Base-by-base conservation (phyloP, 441 rosid species). In the Manihot esculenta region DNA sequence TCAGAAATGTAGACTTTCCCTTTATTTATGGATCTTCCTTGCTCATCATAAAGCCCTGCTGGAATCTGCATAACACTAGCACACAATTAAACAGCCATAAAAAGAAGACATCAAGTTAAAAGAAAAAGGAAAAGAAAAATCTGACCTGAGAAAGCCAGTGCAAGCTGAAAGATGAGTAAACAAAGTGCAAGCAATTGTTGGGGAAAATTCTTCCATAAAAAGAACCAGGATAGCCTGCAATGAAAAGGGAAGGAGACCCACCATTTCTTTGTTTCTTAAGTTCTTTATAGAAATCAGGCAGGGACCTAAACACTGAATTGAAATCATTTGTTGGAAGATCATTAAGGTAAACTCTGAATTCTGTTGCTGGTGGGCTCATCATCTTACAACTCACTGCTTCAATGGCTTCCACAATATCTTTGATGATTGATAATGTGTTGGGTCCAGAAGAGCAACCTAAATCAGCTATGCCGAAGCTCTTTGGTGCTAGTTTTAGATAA, bases 101-200 rank as follows among this genome's bases (percentile, higher is more conserved):
- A 48, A 27, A 24, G 2, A 12, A 57, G 5, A 13, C 1, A 2
- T 5, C 5, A 57, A 13, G 5, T 24, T 11, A 51, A 20, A 51
- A 51, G 5, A n/a, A 20, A 51, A 35, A 38, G 14, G 38, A 12
- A 14, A 61, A 26, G 47, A 66, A 61, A 6, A 51, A 41, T 8
- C 61, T 67, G 8, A 93, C 98, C 94, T 83, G 86, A 21, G 98
- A 93, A 17, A 93, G 86, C 98, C 98, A 93, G 88, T 93, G 97
- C 73, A 91, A 78, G 64, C 96, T 88, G 77, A 81, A 77, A 64
- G 93, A 88, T 6, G 97, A 85, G 45, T 88, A 76, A 44, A 88
- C 79, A 68, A 93, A 89, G 84, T 93, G 96, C 75, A 93, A 63
- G 69, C 77, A 78, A 15, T 81, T 81, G 74, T 72, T 68, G 21